Percentiles rank a stretch among this genome's conserved stretches.
phyloP scores from a whole-genome alignment of 73 alveolate genomes.

The Loxodes magnus region DNA sequence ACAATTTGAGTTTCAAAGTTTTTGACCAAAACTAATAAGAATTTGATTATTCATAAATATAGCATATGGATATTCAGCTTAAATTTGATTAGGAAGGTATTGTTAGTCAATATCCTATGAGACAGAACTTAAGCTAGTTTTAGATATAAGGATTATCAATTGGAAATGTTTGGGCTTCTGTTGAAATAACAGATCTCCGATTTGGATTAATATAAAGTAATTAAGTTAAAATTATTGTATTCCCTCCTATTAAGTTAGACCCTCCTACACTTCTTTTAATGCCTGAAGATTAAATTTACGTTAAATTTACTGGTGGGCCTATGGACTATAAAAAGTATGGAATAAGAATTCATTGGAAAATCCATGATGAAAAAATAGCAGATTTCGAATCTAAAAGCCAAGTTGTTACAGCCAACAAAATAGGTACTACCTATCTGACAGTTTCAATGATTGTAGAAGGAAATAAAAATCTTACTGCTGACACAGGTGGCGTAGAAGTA shows the following conservation, averaged over 20 bases:
- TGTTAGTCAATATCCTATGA: too few species aligned
- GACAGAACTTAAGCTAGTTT: too few species aligned
- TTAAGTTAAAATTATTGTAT: conserved; percentile 59
- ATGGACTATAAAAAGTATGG: conserved; percentile 23
- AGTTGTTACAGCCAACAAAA: not conserved
- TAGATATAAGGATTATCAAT: too few species aligned
- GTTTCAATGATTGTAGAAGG: conserved; percentile 1
- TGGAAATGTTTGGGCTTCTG: too few species aligned
- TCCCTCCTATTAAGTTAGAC: conserved; percentile 54
- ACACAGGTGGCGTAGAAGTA: too few species aligned
- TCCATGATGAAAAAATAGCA: conserved; percentile 51
- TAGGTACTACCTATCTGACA: conserved; percentile 1
- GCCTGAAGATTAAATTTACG: conserved; percentile 77
- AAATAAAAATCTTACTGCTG: too few species aligned
- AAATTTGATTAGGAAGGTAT: too few species aligned
- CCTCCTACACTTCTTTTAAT: conserved; percentile 65
- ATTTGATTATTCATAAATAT: too few species aligned
- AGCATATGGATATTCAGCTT: too few species aligned
- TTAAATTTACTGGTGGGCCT: conserved; percentile 71
- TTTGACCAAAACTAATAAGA: too few species aligned
- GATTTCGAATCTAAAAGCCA: conserved; percentile 29
- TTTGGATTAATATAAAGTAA: conserved; percentile 34
- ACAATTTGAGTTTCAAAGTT: too few species aligned
- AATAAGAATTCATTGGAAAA: conserved; percentile 44
- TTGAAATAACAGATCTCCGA: too few species aligned